Evolutionary conservation across 495 filamentous ascomycete species (phyloP).

Genomic region (Cryomyces minteri): DNA sequence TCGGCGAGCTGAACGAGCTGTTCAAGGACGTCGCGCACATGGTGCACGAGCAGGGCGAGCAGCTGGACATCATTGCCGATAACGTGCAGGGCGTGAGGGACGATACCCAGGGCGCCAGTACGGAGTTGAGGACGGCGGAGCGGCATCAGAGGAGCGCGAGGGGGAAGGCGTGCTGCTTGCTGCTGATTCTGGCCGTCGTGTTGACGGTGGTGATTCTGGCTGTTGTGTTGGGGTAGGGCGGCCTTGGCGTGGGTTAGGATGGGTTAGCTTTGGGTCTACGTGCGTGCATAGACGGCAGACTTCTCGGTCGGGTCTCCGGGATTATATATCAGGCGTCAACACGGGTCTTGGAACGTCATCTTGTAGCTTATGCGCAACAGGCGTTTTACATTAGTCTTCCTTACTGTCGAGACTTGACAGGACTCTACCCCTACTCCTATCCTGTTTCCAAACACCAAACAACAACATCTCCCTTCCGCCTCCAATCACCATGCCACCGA

Average conservation of each 20-base stretch:
- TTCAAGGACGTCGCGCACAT: conserved; percentile 96
- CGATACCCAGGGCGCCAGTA: conserved; percentile 67
- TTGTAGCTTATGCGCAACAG: conserved; percentile 6
- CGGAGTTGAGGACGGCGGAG: conserved; percentile 64
- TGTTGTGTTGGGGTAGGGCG: conserved; percentile 41
- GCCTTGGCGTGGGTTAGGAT: not conserved
- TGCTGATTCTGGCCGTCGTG: conserved; percentile 81
- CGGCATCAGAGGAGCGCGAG: conserved; percentile 85
- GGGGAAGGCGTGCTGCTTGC: conserved; percentile 78
- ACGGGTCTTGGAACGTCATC: no score
- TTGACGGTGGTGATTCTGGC: conserved; percentile 77
- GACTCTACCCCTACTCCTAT: no score
- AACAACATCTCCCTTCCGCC: conserved; percentile 68
- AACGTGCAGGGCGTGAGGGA: conserved; percentile 68
- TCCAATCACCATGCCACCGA: conserved; percentile 72
- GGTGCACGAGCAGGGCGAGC: conserved; percentile 80
- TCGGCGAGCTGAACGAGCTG: conserved; percentile 87
- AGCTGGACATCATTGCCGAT: conserved; percentile 71
- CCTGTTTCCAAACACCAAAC: conserved; percentile 32
- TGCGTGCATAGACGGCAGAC: no score
- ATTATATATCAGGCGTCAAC: no score
- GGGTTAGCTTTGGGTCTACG: no score
- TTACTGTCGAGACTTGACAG: no score
- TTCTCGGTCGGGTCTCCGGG: no score
- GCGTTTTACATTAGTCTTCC: no score